These are phyloP conservation scores for Penicillium odoratum DNA, from an alignment of 495 filamentous ascomycete genomes.

Conservation along the genomic window DNA sequence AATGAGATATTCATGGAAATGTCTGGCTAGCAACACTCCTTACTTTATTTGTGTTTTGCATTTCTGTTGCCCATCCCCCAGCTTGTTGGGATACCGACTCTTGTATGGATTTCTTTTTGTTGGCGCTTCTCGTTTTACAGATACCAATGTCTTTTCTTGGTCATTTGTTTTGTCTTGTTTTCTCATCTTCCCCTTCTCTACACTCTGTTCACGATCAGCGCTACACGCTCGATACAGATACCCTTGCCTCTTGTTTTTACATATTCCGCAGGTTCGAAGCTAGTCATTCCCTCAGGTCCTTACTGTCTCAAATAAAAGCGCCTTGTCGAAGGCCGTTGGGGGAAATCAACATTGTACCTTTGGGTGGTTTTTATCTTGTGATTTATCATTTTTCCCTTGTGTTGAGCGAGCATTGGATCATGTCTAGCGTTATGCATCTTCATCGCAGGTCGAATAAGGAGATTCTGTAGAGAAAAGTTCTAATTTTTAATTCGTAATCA, in stretches of 20 bases:
- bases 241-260: slow-evolving; percentile 20
- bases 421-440: slow-evolving; percentile 24
- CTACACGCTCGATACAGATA: slow-evolving; percentile 31
- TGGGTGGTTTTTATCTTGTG: slow-evolving; percentile 15
- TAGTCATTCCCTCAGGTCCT: slow-evolving; percentile 17
- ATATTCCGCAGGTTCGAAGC: slow-evolving; percentile 31
- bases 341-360: slow-evolving; percentile 11
- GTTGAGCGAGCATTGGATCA: slow-evolving; percentile 24
- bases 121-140: slow-evolving; percentile 19
- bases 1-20: slow-evolving; percentile 69
- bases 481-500: background rate
- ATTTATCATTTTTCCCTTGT: slow-evolving; percentile 7
- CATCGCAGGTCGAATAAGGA: slow-evolving; percentile 18
- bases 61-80: slow-evolving; percentile 33
- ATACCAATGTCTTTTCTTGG: slow-evolving; percentile 21
- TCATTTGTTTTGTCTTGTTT: slow-evolving; percentile 11
- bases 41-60: slow-evolving; percentile 4
- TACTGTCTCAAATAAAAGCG: slow-evolving; percentile 5
- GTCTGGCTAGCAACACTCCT: slow-evolving; percentile 21
- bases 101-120: slow-evolving; percentile 15
- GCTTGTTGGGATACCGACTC: background rate
- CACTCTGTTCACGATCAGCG: slow-evolving; percentile 28
- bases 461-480: slow-evolving; percentile 6
- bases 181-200: slow-evolving; percentile 1
- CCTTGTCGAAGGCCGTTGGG: background rate